Percentiles rank a stretch among this genome's conserved stretches.
Evolutionary conservation across 306 rosid species (phyloP).

Genomic region (Rosa multiflora): DNA sequence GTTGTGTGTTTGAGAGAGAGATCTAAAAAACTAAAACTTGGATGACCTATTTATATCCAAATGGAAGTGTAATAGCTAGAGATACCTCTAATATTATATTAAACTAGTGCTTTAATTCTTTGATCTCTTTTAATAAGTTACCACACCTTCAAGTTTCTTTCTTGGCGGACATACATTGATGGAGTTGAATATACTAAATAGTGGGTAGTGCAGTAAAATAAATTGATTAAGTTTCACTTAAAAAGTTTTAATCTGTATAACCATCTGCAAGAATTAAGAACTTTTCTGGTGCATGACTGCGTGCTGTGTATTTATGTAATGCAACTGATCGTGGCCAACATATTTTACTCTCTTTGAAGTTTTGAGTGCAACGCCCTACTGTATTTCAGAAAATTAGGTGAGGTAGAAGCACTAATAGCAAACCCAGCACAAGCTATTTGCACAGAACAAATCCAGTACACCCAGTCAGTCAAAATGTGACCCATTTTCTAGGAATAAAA

Average conservation of each 20-base stretch:
- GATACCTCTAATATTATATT: neutral
- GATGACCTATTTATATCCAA: constrained; percentile 6
- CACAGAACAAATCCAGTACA: neutral
- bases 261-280: neutral
- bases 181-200: constrained; percentile 1
- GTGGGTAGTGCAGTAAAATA: neutral
- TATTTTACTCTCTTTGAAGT: neutral
- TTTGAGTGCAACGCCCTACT: neutral
- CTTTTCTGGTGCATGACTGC: neutral
- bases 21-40: constrained; percentile 6
- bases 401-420: neutral
- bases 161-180: neutral
- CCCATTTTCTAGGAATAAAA: neutral
- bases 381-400: neutral
- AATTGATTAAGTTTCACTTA: neutral
- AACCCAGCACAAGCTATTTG: neutral
- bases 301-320: neutral
- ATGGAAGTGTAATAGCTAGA: neutral
- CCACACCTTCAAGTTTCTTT: constrained; percentile 6
- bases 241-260: neutral
- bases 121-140: constrained; percentile 1
- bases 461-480: neutral
- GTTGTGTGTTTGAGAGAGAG: constrained; percentile 23
- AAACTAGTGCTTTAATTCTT: neutral
- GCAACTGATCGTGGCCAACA: neutral